Conservation (phyloP, 2,329 filamentous ascomycete species). For the Diaporthe vaccinii region DNA sequence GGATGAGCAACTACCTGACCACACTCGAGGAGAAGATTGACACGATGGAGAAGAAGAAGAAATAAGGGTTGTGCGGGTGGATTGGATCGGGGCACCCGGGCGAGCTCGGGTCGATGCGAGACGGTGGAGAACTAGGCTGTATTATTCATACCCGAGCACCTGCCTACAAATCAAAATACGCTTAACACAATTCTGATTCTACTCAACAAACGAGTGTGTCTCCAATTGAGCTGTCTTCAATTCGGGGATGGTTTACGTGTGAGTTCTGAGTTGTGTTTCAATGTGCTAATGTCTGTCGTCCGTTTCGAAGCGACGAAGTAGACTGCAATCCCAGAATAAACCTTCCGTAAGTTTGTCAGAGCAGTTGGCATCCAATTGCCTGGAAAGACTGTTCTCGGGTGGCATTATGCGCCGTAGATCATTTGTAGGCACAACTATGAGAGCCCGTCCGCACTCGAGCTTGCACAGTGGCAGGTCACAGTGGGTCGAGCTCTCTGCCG, state of each 20-base stretch:
- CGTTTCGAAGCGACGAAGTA: neutral
- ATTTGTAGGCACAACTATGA: neutral
- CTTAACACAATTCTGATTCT: neutral
- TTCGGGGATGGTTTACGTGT: neutral
- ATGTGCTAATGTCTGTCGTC: neutral
- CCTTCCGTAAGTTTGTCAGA: no score
- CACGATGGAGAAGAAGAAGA: slow-evolving; percentile 74
- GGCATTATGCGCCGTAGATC: neutral
- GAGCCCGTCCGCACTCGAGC: neutral
- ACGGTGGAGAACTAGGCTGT: neutral
- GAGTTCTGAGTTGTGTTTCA: neutral
- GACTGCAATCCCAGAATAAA: neutral
- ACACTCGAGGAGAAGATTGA: slow-evolving; percentile 85
- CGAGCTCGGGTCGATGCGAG: neutral
- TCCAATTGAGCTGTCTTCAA: neutral
- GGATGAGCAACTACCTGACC: slow-evolving; percentile 86
- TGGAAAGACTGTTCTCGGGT: neutral
- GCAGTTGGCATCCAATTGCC: neutral
- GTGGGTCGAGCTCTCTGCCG: slow-evolving; percentile 38
- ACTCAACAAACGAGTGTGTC: neutral
- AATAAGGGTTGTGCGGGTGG: slow-evolving; percentile 56
- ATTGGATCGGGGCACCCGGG: neutral
- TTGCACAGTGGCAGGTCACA: neutral
- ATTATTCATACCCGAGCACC: slow-evolving; percentile 2
- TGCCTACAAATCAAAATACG: neutral